These are phyloP conservation scores for Bipolaris victoriae DNA, from an alignment of 2,329 filamentous ascomycete species.

Conservation along the genomic window DNA sequence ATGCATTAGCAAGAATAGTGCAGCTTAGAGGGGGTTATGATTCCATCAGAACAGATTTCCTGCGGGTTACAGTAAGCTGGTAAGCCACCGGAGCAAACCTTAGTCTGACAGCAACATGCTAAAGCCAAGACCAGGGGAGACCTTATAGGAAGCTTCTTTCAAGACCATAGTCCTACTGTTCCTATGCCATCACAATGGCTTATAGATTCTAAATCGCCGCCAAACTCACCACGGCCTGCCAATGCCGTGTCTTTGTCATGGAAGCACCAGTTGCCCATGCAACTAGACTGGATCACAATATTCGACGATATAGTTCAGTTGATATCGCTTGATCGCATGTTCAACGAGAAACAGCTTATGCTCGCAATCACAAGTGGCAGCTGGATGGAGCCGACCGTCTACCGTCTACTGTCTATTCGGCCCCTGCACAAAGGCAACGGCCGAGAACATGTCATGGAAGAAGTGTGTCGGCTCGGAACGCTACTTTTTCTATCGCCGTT, in stretches of 20 bases:
- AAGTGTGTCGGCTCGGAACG: slow-evolving; percentile 39
- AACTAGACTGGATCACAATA: slow-evolving; percentile 35
- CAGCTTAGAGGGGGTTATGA: slow-evolving; percentile 32
- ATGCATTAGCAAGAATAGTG: slow-evolving; percentile 33
- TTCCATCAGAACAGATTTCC: slow-evolving; percentile 26
- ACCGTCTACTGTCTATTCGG: slow-evolving; percentile 33
- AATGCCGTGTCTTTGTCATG: slow-evolving; percentile 62
- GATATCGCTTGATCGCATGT: slow-evolving; percentile 32
- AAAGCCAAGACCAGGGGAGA: slow-evolving; percentile 31
- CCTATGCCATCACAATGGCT: slow-evolving; percentile 35
- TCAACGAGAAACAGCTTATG: slow-evolving; percentile 30
- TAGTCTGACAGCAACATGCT: not conserved
- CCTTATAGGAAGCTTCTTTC: slow-evolving; percentile 36
- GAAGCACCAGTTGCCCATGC: slow-evolving; percentile 57
- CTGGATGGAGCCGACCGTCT: slow-evolving; percentile 39
- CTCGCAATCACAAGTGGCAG: slow-evolving; percentile 33
- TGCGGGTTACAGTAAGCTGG: slow-evolving; percentile 41
- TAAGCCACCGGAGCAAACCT: slow-evolving; percentile 8
- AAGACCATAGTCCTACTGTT: slow-evolving; percentile 35
- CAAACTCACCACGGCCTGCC: slow-evolving; percentile 64
- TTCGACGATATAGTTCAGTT: slow-evolving; percentile 38
- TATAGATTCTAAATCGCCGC: slow-evolving; percentile 53
- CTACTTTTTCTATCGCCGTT: slow-evolving; percentile 37
- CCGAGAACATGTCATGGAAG: slow-evolving; percentile 32
- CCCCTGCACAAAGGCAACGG: slow-evolving; percentile 24